Evolutionary conservation across 208 protist species (phyloP).

Genomic region (Leishmania tarentolae): DNA sequence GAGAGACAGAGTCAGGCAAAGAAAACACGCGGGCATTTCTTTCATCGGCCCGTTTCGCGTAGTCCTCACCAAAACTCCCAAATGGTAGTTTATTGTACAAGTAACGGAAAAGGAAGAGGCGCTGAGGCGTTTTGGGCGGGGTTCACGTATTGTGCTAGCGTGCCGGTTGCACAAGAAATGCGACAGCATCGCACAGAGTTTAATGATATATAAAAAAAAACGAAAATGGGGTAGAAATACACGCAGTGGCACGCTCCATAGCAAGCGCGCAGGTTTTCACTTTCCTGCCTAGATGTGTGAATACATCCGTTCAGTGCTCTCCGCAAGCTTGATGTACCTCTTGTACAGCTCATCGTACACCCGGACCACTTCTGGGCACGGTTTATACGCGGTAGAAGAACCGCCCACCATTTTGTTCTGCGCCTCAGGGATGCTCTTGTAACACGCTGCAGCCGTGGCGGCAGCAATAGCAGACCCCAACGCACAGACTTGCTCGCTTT

Average conservation of each 20-base stretch:
- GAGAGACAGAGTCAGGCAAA: slow-evolving; percentile 6
- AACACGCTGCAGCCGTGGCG: slow-evolving; percentile 52
- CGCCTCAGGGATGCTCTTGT: slow-evolving; percentile 41
- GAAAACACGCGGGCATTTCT: background rate
- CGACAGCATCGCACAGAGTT: background rate
- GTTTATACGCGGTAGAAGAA: slow-evolving; percentile 38
- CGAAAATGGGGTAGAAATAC: background rate
- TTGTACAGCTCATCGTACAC: slow-evolving; percentile 46
- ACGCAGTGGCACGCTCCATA: background rate
- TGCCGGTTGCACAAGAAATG: background rate
- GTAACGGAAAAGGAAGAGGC: background rate
- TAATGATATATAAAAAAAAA: background rate
- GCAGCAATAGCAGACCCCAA: slow-evolving; percentile 55
- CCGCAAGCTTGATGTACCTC: slow-evolving; percentile 38
- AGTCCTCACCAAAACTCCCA: background rate
- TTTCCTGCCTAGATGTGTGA: slow-evolving; percentile 28
- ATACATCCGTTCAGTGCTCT: slow-evolving; percentile 40
- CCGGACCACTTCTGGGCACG: slow-evolving; percentile 16
- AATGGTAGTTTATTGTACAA: background rate
- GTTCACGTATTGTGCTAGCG: background rate
- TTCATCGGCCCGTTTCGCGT: background rate
- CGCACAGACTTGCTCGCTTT: slow-evolving; percentile 53
- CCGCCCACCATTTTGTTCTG: slow-evolving; percentile 49
- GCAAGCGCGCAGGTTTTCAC: background rate
- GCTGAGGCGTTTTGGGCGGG: background rate